Conservation (phyloP, 306 rosid species). For the Ceratonia siliqua region DNA sequence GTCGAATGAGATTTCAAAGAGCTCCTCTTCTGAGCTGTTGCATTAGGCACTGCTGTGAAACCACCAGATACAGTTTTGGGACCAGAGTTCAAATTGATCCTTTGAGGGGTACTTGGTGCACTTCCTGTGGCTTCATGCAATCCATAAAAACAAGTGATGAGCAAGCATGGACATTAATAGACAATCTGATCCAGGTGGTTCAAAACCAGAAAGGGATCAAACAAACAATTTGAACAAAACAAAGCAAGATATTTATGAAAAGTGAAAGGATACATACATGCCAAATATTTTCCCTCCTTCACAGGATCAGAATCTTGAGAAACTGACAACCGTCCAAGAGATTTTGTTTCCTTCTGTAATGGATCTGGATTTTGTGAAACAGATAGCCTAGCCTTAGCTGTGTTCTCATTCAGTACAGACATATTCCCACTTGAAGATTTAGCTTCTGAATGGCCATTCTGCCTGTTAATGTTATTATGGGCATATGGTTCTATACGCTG, state of each 20-base stretch:
- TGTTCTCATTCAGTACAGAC: constrained; percentile 62
- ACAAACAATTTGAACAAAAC: constrained; percentile 30
- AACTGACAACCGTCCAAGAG: constrained; percentile 89
- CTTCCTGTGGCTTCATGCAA: constrained; percentile 84
- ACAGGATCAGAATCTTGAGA: constrained; percentile 83
- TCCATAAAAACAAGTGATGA: constrained; percentile 36
- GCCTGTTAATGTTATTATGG: constrained; percentile 56
- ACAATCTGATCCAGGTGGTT: constrained; percentile 22
- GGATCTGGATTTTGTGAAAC: constrained; percentile 82
- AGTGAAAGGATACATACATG: constrained; percentile 65
- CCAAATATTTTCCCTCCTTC: constrained; percentile 75
- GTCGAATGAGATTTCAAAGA: constrained; percentile 62
- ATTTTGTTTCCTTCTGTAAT: constrained; percentile 72
- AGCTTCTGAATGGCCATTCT: constrained; percentile 81
- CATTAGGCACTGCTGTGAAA: constrained; percentile 59
- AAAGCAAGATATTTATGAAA: neutral
- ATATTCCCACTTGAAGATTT: constrained; percentile 71
- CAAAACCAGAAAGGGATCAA: constrained; percentile 23
- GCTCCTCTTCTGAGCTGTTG: constrained; percentile 65
- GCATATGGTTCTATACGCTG: constrained; percentile 94
- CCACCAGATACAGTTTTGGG: constrained; percentile 62
- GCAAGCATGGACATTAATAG: constrained; percentile 34
- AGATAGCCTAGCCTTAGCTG: constrained; percentile 62
- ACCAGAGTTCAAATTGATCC: constrained; percentile 64
- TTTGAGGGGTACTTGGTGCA: constrained; percentile 92